Evolutionary conservation across 1,284 basidiomycete species (phyloP).

Genomic region (Neonothopanus nambi): DNA sequence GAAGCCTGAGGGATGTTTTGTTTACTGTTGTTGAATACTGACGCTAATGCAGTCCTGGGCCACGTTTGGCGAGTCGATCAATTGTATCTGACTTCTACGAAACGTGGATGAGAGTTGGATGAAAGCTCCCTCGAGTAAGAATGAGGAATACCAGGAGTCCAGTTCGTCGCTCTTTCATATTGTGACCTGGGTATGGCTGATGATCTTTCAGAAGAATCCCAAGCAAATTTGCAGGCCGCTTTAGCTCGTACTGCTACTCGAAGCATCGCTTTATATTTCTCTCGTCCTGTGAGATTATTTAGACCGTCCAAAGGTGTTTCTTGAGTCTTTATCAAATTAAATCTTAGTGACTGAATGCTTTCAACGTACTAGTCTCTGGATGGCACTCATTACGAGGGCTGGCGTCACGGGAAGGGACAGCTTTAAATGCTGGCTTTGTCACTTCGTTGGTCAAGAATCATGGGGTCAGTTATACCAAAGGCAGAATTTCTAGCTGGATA

Average conservation of each 20-base stretch:
- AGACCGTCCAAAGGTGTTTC: constrained; percentile 67
- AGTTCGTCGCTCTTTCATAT: not conserved
- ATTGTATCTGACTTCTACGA: no score
- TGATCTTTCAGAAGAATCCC: constrained; percentile 30
- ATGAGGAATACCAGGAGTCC: not conserved
- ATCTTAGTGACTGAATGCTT: not conserved
- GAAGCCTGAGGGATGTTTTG: no score
- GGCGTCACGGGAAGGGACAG: constrained; percentile 56
- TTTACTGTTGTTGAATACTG: no score
- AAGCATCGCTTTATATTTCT: constrained; percentile 70
- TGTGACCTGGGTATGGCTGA: not conserved
- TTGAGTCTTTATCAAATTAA: not conserved
- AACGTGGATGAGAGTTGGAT: no score
- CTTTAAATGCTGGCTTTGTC: constrained; percentile 59
- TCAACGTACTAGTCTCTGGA: constrained; percentile 56
- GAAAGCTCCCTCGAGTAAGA: no score
- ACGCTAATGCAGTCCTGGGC: no score
- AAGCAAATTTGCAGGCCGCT: constrained; percentile 62
- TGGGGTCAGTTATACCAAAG: constrained; percentile 48
- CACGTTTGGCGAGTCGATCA: no score
- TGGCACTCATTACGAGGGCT: constrained; percentile 72
- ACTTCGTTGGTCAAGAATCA: constrained; percentile 60
- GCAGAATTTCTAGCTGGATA: not conserved
- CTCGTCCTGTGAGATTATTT: constrained; percentile 74
- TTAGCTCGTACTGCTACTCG: constrained; percentile 66